phyloP scores from a whole-genome alignment of 257 asterid genomes.

The Ehretia macrophylla region DNA sequence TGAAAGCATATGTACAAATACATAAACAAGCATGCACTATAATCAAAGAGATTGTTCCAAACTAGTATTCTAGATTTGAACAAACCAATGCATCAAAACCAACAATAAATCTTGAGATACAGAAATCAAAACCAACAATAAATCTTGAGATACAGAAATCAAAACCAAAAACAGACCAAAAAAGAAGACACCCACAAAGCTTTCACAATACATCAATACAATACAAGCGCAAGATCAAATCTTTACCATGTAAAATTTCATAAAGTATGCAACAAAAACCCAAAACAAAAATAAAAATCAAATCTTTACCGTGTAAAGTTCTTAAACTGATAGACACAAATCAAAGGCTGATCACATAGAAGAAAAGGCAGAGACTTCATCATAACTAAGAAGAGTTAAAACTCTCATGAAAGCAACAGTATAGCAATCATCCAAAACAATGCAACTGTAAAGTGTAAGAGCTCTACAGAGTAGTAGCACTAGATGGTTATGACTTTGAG shows the following conservation, averaged over 20 bases:
- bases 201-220: slow-evolving; percentile 2
- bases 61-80: slow-evolving; percentile 16
- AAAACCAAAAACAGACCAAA: too few species aligned
- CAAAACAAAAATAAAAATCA: too few species aligned
- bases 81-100: slow-evolving; percentile 28
- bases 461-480: slow-evolving; percentile 13
- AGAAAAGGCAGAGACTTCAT: slow-evolving; percentile 10
- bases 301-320: slow-evolving; percentile 10
- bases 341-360: slow-evolving; percentile 1
- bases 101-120: slow-evolving; percentile 18
- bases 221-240: slow-evolving; percentile 7
- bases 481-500: slow-evolving; percentile 14
- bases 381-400: slow-evolving; percentile 17
- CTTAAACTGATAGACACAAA: not conserved
- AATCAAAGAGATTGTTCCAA: slow-evolving; percentile 36
- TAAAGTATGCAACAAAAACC: too few species aligned
- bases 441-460: slow-evolving; percentile 11
- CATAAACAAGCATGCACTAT: slow-evolving; percentile 39
- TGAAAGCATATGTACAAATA: slow-evolving; percentile 18
- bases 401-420: slow-evolving; percentile 2
- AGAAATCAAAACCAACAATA: slow-evolving; percentile 18
- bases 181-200: slow-evolving; percentile 19
- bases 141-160: slow-evolving; percentile 18
- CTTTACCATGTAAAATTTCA: slow-evolving; percentile 12
- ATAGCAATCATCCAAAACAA: slow-evolving; percentile 20